phyloP scores from a whole-genome alignment of 495 filamentous ascomycete genomes.

The Hyaloscypha hepaticicola region DNA sequence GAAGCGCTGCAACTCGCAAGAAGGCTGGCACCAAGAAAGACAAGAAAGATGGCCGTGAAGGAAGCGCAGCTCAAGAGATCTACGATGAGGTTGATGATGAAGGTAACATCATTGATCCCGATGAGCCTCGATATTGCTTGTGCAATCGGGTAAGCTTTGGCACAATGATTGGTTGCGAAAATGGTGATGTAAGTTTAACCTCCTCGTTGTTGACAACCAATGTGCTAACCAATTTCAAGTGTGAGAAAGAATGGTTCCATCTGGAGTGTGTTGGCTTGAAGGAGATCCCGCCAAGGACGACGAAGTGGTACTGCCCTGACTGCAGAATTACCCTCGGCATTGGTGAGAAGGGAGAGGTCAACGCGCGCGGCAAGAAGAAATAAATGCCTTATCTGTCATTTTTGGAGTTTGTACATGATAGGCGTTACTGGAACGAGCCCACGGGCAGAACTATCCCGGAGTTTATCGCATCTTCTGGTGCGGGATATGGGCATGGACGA shows the following conservation, averaged over 20 bases:
- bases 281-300: conserved; percentile 70
- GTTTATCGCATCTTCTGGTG: conserved; percentile 5
- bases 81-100: conserved; percentile 59
- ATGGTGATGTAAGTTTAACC: conserved; percentile 68
- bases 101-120: conserved; percentile 77
- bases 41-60: conserved; percentile 39
- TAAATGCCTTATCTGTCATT: conserved; percentile 6
- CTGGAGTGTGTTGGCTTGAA: conserved; percentile 80
- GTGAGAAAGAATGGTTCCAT: conserved; percentile 89
- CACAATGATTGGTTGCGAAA: conserved; percentile 94
- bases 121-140: conserved; percentile 86
- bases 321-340: conserved; percentile 70
- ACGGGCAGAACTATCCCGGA: conserved; percentile 36
- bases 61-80: conserved; percentile 42
- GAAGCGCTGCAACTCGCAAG: conserved; percentile 74
- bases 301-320: conserved; percentile 94
- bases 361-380: conserved; percentile 49
- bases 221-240: conserved; percentile 40
- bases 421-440: not conserved
- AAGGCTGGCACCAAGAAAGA: conserved; percentile 54
- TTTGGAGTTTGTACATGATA: not conserved
- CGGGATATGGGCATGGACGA: not conserved
- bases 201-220: not conserved
- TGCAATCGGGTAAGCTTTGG: conserved; percentile 92
- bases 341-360: conserved; percentile 55